Evolutionary conservation across 179 eudicot species (phyloP).

Genomic region (Spinacia oleracea): DNA sequence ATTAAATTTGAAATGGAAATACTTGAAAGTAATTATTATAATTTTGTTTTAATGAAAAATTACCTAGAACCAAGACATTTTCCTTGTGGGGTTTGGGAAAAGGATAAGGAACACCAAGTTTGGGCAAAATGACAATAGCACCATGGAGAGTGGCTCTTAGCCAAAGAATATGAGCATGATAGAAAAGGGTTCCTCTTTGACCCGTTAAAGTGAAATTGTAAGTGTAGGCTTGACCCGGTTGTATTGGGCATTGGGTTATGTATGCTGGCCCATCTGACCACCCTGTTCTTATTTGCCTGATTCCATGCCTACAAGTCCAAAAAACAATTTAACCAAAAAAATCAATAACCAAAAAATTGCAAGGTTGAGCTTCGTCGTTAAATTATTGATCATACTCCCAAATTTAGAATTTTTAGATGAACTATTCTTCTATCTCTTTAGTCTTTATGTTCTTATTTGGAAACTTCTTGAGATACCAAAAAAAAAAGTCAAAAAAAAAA

Average conservation of each 20-base stretch:
- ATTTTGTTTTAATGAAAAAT: too few relatives aligned
- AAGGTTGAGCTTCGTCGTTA: too few relatives aligned
- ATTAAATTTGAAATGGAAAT: too few relatives aligned
- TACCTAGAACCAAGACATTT: slow-evolving; percentile 33
- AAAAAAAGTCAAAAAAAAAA: too few relatives aligned
- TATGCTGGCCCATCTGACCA: slow-evolving; percentile 50
- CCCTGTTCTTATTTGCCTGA: slow-evolving; percentile 39
- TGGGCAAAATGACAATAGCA: slow-evolving; percentile 39
- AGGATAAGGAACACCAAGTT: slow-evolving; percentile 42
- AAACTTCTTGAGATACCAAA: too few relatives aligned
- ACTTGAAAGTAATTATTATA: too few relatives aligned
- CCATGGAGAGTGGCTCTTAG: slow-evolving; percentile 48
- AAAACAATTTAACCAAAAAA: neutral
- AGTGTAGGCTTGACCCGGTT: slow-evolving; percentile 32
- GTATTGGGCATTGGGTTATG: slow-evolving; percentile 44
- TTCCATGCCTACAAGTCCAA: slow-evolving; percentile 34
- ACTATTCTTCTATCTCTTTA: too few relatives aligned
- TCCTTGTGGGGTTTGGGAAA: slow-evolving; percentile 40
- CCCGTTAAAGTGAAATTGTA: slow-evolving; percentile 38
- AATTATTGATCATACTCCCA: too few relatives aligned
- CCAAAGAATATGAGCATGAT: slow-evolving; percentile 45
- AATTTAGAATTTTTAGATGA: too few relatives aligned
- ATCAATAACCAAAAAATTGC: too few relatives aligned
- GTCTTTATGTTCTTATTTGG: too few relatives aligned
- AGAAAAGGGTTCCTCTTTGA: slow-evolving; percentile 40